Base-by-base conservation (phyloP, 1,284 basidiomycete species). In the Malassezia brasiliensis region DNA sequence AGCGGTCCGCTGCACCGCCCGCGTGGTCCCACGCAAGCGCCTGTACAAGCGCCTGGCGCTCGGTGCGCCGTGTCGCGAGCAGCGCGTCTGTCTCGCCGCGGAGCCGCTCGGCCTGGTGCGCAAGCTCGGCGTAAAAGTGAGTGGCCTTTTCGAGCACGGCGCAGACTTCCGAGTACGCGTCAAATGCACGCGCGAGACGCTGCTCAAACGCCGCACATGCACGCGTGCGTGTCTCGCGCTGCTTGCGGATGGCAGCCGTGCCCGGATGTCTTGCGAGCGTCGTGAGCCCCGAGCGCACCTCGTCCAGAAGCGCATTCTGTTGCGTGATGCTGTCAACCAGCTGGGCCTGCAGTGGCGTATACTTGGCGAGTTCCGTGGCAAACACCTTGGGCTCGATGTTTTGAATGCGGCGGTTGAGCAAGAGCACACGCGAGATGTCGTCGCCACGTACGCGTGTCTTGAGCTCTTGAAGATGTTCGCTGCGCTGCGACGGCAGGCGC, bases 381-480 rank as follows among this genome's bases (percentile, higher is more conserved):
- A 96, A 96, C 15, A 96, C 79, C 1, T 87, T 82, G 0, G 87
- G 85, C 65, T 96, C 90, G 4, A 87, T 85, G 36, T 84, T 83
- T 25, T 83, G 81, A 59, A 89, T 86, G 8, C 90, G 85, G 14
- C 89, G 83, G 72, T 96, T 94, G 50, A 96, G 82, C 2, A 98
- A 82, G 0, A 98, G 81, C 0, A 96, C 79, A 71, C 94, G 90
- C 0, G 91, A 96, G 9, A 98, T 93, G 67, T 98, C 94, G 76
- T 98, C 94, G 30, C 81, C 80, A 81, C 96, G 94, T 44, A 96
- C 83, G 88, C 88, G 90, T 45, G 94, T 89, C 75, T 96, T 96
- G 46, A 98, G 79, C 72, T 96, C 90, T 72, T 87, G 88, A 45
- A 98, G 78, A 0, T 90, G 84, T 59, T 90, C 87, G 19, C 81